phyloP scores from a whole-genome alignment of 805 yeast genomes.

The Schwanniomyces polymorphus region DNA sequence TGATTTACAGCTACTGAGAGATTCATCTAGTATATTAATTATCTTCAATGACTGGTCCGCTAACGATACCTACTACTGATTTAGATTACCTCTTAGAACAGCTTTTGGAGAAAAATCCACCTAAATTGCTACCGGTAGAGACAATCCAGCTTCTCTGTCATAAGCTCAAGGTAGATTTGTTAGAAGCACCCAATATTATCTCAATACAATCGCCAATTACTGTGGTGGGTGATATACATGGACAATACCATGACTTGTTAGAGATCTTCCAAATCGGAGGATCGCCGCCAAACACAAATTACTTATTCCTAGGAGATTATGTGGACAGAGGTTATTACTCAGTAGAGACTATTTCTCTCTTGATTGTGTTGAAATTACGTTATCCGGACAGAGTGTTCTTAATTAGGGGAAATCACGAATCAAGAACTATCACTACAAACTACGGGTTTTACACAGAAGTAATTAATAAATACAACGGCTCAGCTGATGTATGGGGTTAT shows the following conservation, averaged over 20 bases:
- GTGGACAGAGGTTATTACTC: slow-evolving; percentile 95
- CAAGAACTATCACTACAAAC: slow-evolving; percentile 93
- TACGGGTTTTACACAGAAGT: slow-evolving; percentile 98
- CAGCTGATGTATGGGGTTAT: slow-evolving; percentile 75
- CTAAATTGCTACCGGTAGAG: slow-evolving; percentile 40
- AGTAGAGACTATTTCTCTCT: slow-evolving; percentile 84
- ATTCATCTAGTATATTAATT: background rate
- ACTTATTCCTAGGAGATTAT: slow-evolving; percentile 90
- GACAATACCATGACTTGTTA: slow-evolving; percentile 90
- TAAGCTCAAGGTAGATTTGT: slow-evolving; percentile 76
- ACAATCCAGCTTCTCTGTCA: slow-evolving; percentile 55
- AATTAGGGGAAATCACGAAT: slow-evolving; percentile 94
- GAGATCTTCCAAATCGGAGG: slow-evolving; percentile 96
- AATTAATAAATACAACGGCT: slow-evolving; percentile 77
- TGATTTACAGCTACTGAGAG: background rate
- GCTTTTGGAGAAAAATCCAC: slow-evolving; percentile 41
- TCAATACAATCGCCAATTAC: slow-evolving; percentile 85
- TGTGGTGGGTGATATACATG: slow-evolving; percentile 96
- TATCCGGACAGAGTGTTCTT: slow-evolving; percentile 83
- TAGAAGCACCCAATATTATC: slow-evolving; percentile 83
- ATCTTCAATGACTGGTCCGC: slow-evolving; percentile 28
- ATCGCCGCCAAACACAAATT: slow-evolving; percentile 88
- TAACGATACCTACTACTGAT: slow-evolving; percentile 33
- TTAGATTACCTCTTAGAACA: slow-evolving; percentile 44
- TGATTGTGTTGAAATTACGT: slow-evolving; percentile 80